Evolutionary conservation across 768 basidiomycete species (phyloP).

Genomic region (Hirschioporus abietinus): DNA sequence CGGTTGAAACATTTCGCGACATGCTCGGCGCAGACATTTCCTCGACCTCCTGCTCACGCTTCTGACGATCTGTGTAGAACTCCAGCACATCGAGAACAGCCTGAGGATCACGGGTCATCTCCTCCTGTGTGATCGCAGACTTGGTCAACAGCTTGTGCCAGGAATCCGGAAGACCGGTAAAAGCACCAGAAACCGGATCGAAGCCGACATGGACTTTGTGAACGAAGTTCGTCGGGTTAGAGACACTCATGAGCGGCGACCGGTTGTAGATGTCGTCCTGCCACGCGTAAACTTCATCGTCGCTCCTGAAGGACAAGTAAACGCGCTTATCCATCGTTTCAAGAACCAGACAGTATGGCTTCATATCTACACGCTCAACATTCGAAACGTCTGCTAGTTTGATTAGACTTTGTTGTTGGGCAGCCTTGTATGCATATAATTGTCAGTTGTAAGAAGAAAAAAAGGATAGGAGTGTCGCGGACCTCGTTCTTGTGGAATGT

Average conservation of each 20-base stretch:
- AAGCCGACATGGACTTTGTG: conserved; percentile 99
- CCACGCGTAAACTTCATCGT: conserved; percentile 98
- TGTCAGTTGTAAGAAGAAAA: not conserved
- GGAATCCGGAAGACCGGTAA: conserved; percentile 96
- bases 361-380: conserved; percentile 89
- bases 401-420: conserved; percentile 57
- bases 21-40: conserved; percentile 35
- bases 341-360: conserved; percentile 88
- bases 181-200: conserved; percentile 88
- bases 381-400: conserved; percentile 72
- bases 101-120: conserved; percentile 95
- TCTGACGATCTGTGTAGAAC: conserved; percentile 97
- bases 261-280: conserved; percentile 94
- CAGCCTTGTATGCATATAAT: conserved; percentile 31
- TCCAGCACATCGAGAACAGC: conserved; percentile 96
- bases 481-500: conserved; percentile 92
- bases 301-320: conserved; percentile 79
- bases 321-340: conserved; percentile 79
- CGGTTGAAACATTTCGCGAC: conserved; percentile 16
- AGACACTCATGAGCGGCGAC: conserved; percentile 89
- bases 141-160: conserved; percentile 97
- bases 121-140: conserved; percentile 95
- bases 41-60: conserved; percentile 70
- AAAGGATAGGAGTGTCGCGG: conserved; percentile 23
- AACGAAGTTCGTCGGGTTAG: conserved; percentile 94